Evolutionary conservation across 805 yeast genomes (phyloP).

Genomic region (Yamadazyma phyllophila): DNA sequence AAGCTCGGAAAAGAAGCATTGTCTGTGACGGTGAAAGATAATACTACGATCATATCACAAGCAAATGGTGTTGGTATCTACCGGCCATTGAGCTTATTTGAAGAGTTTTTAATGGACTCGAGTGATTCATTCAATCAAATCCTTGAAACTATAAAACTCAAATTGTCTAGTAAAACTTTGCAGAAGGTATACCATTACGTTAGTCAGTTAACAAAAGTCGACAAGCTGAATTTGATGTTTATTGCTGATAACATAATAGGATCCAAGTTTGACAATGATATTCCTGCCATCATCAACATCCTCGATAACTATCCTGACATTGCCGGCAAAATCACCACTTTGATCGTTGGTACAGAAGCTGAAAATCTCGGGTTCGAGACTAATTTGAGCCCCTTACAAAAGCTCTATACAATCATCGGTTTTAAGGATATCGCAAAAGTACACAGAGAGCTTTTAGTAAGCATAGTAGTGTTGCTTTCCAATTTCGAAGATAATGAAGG

Average conservation of each 20-base stretch:
- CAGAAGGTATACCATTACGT: constrained; percentile 18
- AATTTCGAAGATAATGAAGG: constrained; percentile 32
- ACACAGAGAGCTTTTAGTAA: constrained; percentile 30
- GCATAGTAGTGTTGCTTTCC: constrained; percentile 28
- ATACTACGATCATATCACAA: constrained; percentile 22
- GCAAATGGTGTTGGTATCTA: constrained; percentile 33
- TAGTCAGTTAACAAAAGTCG: background rate
- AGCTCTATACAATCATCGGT: constrained; percentile 21
- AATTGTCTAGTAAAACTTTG: constrained; percentile 30
- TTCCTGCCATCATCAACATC: constrained; percentile 17
- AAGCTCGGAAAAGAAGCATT: constrained; percentile 61
- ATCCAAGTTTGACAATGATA: constrained; percentile 26
- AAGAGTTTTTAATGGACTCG: constrained; percentile 18
- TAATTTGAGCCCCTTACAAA: constrained; percentile 22
- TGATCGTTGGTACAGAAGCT: constrained; percentile 6
- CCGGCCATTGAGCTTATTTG: constrained; percentile 33
- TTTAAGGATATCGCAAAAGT: constrained; percentile 27
- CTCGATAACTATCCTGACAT: constrained; percentile 26
- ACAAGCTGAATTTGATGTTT: constrained; percentile 15
- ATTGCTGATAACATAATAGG: constrained; percentile 23
- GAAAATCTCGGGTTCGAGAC: constrained; percentile 8
- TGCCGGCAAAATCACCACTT: constrained; percentile 1
- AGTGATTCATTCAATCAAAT: constrained; percentile 17
- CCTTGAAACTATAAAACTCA: constrained; percentile 20
- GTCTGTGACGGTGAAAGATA: constrained; percentile 32